Evolutionary conservation across 768 basidiomycete species (phyloP).

Genomic region (Cystobasidiopsis lactophilus): DNA sequence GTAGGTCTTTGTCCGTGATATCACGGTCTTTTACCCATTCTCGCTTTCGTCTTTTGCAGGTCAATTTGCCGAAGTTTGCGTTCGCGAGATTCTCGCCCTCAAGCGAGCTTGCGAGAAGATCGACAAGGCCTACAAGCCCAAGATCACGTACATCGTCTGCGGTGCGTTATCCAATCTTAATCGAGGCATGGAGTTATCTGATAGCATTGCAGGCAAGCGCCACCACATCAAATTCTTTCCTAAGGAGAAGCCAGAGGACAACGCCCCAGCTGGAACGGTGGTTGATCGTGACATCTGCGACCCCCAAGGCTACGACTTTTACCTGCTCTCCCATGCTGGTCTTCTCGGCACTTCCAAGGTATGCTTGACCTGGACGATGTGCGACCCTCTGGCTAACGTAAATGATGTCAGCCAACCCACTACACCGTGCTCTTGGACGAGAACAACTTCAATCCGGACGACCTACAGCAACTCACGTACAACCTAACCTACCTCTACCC

Average conservation of each 20-base stretch:
- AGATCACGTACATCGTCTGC: constrained; percentile 3
- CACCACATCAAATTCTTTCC: constrained; percentile 13
- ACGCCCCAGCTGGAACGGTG: constrained; percentile 5
- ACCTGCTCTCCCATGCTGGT: constrained; percentile 10
- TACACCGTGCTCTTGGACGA: constrained; percentile 33
- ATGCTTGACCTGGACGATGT: too few relatives aligned
- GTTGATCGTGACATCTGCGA: constrained; percentile 5
- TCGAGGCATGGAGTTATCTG: too few relatives aligned
- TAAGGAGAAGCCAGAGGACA: constrained; percentile 3
- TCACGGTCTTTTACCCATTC: too few relatives aligned
- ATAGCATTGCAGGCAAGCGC: too few relatives aligned
- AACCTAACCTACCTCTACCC: constrained; percentile 50
- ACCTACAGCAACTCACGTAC: constrained; percentile 50
- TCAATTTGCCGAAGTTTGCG: constrained; percentile 6
- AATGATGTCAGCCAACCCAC: too few relatives aligned
- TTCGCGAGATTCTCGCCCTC: constrained; percentile 5
- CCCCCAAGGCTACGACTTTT: constrained; percentile 3
- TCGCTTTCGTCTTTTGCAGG: too few relatives aligned
- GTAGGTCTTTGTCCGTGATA: too few relatives aligned
- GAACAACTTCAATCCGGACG: constrained; percentile 42
- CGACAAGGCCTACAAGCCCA: background rate
- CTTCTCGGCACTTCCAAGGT: constrained; percentile 9
- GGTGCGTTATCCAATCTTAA: too few relatives aligned
- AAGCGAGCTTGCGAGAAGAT: constrained; percentile 4
- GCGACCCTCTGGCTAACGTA: too few relatives aligned